Evolutionary conservation across 2,329 filamentous ascomycete genomes (phyloP).

Genomic region (Talaromyces sp.): DNA sequence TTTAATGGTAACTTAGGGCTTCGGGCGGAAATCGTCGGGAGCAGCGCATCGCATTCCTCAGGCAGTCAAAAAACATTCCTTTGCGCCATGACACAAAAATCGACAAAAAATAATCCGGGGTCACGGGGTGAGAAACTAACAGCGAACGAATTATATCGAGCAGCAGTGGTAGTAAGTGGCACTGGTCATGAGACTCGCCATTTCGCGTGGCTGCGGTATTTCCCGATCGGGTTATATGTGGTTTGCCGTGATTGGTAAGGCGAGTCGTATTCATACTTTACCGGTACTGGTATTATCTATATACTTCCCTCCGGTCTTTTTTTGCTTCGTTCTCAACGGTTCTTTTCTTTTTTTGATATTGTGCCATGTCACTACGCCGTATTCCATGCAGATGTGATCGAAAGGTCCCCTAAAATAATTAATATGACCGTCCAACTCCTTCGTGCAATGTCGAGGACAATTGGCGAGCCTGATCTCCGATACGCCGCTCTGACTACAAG

Average conservation of each 20-base stretch:
- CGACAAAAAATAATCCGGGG: background rate
- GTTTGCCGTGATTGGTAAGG: background rate
- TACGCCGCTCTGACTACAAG: background rate
- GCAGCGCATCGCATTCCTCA: background rate
- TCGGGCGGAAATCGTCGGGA: background rate
- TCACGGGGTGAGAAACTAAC: background rate
- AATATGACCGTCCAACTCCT: too few species aligned
- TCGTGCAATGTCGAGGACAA: background rate
- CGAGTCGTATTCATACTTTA: background rate
- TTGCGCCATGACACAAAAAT: background rate
- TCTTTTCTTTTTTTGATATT: background rate
- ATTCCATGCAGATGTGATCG: background rate
- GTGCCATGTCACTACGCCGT: background rate
- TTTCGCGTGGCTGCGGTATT: background rate
- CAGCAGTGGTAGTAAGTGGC: background rate
- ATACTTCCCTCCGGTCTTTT: background rate
- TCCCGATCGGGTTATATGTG: background rate
- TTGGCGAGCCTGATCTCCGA: background rate
- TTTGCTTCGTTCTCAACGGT: background rate
- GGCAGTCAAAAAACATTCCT: background rate
- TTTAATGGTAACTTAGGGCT: background rate
- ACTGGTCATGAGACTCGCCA: background rate
- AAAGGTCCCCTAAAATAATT: background rate
- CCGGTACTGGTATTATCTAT: background rate
- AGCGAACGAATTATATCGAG: background rate